phyloP scores from a whole-genome alignment of 768 basidiomycete genomes.

The Exsudoporus frostii region DNA sequence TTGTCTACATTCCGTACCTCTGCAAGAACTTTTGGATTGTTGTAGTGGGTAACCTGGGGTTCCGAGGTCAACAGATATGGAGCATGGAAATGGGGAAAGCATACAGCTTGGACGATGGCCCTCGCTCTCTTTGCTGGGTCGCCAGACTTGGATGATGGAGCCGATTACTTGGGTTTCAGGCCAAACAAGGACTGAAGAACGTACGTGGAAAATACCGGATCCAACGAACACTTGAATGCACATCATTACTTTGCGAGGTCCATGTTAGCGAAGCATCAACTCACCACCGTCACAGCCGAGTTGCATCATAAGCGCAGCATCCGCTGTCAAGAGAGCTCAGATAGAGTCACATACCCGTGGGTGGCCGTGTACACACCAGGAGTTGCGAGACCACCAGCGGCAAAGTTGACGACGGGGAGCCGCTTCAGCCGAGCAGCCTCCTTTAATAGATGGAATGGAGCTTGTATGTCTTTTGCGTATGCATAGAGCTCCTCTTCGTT shows the following conservation, averaged over 20 bases:
- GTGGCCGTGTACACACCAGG: slow-evolving; percentile 55
- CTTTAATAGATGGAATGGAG: slow-evolving; percentile 93
- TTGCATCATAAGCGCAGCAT: slow-evolving; percentile 99
- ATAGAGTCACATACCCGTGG: neutral
- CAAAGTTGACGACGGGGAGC: slow-evolving; percentile 95
- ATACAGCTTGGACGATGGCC: slow-evolving; percentile 93
- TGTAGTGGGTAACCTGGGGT: slow-evolving; percentile 81
- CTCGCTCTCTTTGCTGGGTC: slow-evolving; percentile 92
- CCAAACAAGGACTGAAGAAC: slow-evolving; percentile 25
- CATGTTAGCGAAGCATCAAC: slow-evolving; percentile 21
- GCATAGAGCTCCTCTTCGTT: slow-evolving; percentile 92
- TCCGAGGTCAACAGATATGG: slow-evolving; percentile 3
- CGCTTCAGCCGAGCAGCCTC: slow-evolving; percentile 92
- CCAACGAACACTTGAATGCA: slow-evolving; percentile 82
- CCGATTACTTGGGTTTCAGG: neutral
- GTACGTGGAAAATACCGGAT: slow-evolving; percentile 91
- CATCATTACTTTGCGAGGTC: neutral
- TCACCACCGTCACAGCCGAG: slow-evolving; percentile 93
- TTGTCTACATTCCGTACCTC: slow-evolving; percentile 48
- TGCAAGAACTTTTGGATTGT: slow-evolving; percentile 89
- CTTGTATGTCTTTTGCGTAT: slow-evolving; percentile 88
- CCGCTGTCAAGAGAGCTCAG: slow-evolving; percentile 46
- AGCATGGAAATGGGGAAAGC: slow-evolving; percentile 12
- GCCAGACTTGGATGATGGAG: slow-evolving; percentile 56
- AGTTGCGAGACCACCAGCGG: slow-evolving; percentile 90